Evolutionary conservation across 345 rosid genomes (phyloP).

Genomic region (Citrus medica): DNA sequence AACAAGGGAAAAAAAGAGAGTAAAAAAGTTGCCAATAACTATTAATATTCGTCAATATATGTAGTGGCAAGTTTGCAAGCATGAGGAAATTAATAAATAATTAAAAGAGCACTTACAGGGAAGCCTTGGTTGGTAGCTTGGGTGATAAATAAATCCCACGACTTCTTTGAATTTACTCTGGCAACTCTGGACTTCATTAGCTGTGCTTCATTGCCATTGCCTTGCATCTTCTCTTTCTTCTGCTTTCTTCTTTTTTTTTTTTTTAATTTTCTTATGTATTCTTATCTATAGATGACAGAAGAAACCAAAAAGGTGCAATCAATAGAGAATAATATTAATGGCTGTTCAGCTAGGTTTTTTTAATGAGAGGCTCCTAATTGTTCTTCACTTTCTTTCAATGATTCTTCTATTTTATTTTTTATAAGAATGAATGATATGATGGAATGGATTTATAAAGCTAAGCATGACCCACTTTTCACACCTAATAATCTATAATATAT

Average conservation of each 20-base stretch:
- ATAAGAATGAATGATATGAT: not conserved
- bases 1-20: too few relatives aligned
- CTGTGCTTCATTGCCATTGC: conserved; percentile 4
- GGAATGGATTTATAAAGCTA: not conserved
- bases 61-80: not conserved
- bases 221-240: conserved; percentile 12
- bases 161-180: conserved; percentile 28
- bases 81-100: not conserved
- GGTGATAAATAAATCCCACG: conserved; percentile 36
- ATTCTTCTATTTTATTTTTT: not conserved
- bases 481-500: not conserved
- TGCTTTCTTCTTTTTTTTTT: not conserved
- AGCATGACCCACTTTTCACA: conserved; percentile 21
- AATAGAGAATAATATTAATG: not conserved
- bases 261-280: not conserved
- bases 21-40: too few relatives aligned
- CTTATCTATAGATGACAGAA: not conserved
- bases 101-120: conserved; percentile 24
- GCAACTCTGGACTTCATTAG: conserved; percentile 31
- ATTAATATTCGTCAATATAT: not conserved
- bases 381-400: not conserved
- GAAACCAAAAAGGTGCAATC: not conserved
- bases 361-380: not conserved
- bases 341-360: not conserved
- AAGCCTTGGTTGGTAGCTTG: conserved; percentile 29